phyloP scores from a whole-genome alignment of 2,329 filamentous ascomycete genomes.

The Ophiocordyceps polyrhachis-furcata region DNA sequence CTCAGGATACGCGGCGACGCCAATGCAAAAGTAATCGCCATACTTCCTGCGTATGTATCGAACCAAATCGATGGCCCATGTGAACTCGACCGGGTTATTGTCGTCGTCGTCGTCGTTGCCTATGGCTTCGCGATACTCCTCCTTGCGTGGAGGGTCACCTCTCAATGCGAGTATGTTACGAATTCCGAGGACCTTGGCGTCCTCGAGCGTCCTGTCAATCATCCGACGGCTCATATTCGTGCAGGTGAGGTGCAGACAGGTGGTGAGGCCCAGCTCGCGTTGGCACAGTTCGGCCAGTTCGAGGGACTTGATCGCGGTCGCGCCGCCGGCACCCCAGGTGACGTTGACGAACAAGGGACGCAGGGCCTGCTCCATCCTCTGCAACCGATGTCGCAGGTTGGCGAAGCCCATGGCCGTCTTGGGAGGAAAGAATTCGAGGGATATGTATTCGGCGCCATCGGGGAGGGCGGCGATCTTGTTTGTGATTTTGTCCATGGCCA shows the following conservation, averaged over 20 bases:
- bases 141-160: constrained; percentile 75
- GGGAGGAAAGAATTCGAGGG: constrained; percentile 96
- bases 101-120: constrained; percentile 32
- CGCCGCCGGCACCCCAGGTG: constrained; percentile 93
- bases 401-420: constrained; percentile 93
- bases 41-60: constrained; percentile 71
- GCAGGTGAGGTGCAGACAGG: constrained; percentile 88
- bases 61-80: constrained; percentile 77
- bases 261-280: constrained; percentile 77
- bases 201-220: constrained; percentile 76
- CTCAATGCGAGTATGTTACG: constrained; percentile 84
- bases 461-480: constrained; percentile 88
- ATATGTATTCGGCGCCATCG: constrained; percentile 70
- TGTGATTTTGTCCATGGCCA: constrained; percentile 66
- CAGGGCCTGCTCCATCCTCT: constrained; percentile 84
- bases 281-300: constrained; percentile 93
- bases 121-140: constrained; percentile 55
- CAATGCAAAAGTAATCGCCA: constrained; percentile 90
- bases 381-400: constrained; percentile 80
- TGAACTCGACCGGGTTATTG: constrained; percentile 59
- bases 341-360: constrained; percentile 91
- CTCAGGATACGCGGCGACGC: constrained; percentile 87
- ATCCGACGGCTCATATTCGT: constrained; percentile 86
- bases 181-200: constrained; percentile 78
- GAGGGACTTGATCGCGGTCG: constrained; percentile 75